phyloP scores from a whole-genome alignment of 768 basidiomycete genomes.

The Suillus discolor region DNA sequence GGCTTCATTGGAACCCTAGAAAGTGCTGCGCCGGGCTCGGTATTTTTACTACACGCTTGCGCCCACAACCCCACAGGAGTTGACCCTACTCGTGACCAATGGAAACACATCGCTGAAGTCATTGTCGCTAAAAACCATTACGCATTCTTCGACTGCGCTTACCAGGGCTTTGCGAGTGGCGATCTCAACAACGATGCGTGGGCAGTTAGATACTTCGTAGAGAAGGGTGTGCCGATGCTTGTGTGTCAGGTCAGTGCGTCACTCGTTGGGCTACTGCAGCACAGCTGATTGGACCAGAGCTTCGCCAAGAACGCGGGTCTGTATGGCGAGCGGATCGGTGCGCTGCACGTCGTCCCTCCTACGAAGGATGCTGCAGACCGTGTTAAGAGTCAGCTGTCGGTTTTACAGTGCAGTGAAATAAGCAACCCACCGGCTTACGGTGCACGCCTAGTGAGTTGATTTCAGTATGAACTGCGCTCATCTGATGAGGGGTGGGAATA shows the following conservation, averaged over 20 bases:
- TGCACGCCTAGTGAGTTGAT: conserved; percentile 72
- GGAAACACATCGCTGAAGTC: conserved; percentile 74
- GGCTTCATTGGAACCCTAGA: conserved; percentile 65
- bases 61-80: conserved; percentile 98
- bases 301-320: conserved; percentile 98
- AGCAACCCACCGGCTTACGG: conserved; percentile 94
- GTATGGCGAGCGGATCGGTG: conserved; percentile 91
- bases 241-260: conserved; percentile 81
- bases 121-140: conserved; percentile 78
- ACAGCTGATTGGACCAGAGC: conserved; percentile 60
- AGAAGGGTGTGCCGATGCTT: conserved; percentile 71
- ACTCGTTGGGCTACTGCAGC: conserved; percentile 30
- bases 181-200: conserved; percentile 90
- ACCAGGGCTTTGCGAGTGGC: conserved; percentile 98
- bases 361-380: conserved; percentile 66
- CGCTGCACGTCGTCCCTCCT: conserved; percentile 53
- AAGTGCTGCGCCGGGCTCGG: conserved; percentile 71
- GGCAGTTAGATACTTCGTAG: conserved; percentile 90
- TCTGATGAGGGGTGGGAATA: conserved; percentile 28
- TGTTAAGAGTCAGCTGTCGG: conserved; percentile 85
- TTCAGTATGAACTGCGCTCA: not conserved
- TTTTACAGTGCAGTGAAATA: conserved; percentile 92
- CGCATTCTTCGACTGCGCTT: conserved; percentile 94
- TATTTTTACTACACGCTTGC: conserved; percentile 91
- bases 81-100: conserved; percentile 88